Evolutionary conservation across 306 rosid species (phyloP), one percentile per base, ranked within the genome.

Genomic region (Mimosa pudica): DNA sequence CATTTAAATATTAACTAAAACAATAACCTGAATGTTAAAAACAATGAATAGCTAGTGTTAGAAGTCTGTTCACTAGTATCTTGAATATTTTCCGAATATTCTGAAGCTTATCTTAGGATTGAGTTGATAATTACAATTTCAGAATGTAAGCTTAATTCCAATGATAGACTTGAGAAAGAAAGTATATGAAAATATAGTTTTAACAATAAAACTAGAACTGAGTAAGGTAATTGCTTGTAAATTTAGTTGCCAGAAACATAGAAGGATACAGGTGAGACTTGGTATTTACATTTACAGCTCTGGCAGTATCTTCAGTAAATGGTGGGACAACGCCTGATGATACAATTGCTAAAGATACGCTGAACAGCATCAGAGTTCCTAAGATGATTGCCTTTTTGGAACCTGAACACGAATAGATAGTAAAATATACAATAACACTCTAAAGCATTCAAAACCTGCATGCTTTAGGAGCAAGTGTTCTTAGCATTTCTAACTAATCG

Each of bases 241-340:
- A 73, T 71, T 55, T 48, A 52, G 82, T 42, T 30, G 61, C 58
- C 64, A 47, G 46, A 58, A 44, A 62, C 76, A 55, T 7, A 48
- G 67, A 0, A 67, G 44, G 74, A 77, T 63, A 70, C 38, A 74
- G 81, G 77, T 18, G 64, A 14, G 6, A 57, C 41, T 13, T 35
- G 74, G 81, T 69, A 85, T 89, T 84, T 86, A 95, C 98, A 72
- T 95, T 91, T 70, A 93, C 93, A 80, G 98, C 88, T 90, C 98
- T 86, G 66, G 96, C 88, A 55, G 87, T 89, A 87, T 85, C 93
- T 70, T 88, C 80, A 12, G 96, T 89, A 89, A 90, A 95, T 65
- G 98, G 92, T 38, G 94, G 98, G 76, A 89, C 80, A 2, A 86
- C 74, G 66, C 97, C 98, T 17, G 84, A 88, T 8, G 42, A 60